Evolutionary conservation across 257 asterid genomes (phyloP).

Genomic region (Salvia rosmarinus): DNA sequence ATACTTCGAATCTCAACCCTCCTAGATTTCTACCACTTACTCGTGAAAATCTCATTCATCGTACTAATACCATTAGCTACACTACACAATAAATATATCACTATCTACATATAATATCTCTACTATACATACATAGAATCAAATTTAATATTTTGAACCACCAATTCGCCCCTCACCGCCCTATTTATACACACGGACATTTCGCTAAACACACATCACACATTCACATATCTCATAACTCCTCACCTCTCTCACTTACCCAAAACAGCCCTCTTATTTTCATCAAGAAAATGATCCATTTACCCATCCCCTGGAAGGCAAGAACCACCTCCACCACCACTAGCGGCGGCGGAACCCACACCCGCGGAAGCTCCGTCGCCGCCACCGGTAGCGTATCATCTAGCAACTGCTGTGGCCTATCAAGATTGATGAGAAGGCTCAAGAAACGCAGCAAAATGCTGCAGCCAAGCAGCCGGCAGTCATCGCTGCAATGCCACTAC

Average conservation of each 20-base stretch:
- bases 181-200: conserved; percentile 27
- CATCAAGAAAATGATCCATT: conserved; percentile 33
- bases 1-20: conserved; percentile 21
- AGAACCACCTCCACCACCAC: conserved; percentile 38
- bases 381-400: conserved; percentile 22
- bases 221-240: neutral
- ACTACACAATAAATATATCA: neutral
- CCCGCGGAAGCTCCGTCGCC: too few relatives aligned
- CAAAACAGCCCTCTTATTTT: neutral
- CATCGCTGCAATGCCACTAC: conserved; percentile 66
- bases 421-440: conserved; percentile 56
- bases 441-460: conserved; percentile 55
- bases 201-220: neutral
- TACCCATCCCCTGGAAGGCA: conserved; percentile 50
- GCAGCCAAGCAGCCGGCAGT: conserved; percentile 44
- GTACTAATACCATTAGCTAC: conserved; percentile 17
- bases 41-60: conserved; percentile 28
- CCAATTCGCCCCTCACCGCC: neutral
- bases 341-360: too few relatives aligned
- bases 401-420: conserved; percentile 52
- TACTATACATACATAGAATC: neutral
- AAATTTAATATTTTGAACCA: neutral
- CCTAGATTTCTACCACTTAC: conserved; percentile 20
- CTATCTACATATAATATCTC: neutral
- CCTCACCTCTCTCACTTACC: conserved; percentile 9